phyloP scores from a whole-genome alignment of 192 early-diverging fungal genomes.

The Gamsiella multidivaricata region DNA sequence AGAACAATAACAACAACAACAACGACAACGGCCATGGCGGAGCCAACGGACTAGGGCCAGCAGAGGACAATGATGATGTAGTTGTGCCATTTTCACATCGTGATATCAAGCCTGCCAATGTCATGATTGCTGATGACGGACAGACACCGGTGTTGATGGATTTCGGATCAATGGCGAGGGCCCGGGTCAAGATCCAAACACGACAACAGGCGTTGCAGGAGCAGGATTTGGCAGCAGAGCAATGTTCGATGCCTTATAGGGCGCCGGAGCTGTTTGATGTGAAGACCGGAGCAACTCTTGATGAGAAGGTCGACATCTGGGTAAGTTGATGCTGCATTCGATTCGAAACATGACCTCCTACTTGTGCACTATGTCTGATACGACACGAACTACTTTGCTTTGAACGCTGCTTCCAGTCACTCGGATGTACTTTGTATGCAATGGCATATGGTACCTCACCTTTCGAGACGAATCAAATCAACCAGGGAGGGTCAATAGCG shows the following conservation, averaged over 20 bases:
- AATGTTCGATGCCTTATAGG: constrained; percentile 79
- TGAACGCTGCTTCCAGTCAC: constrained; percentile 44
- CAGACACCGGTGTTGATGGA: constrained; percentile 80
- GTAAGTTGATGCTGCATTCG: constrained; percentile 23
- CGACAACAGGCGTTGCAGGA: constrained; percentile 71
- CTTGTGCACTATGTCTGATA: constrained; percentile 1
- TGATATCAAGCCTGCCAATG: constrained; percentile 83
- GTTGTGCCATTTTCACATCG: constrained; percentile 72
- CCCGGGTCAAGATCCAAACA: constrained; percentile 64
- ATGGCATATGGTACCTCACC: constrained; percentile 77
- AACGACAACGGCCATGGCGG: not conserved
- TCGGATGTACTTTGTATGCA: constrained; percentile 79
- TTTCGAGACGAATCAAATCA: constrained; percentile 73
- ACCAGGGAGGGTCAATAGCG: constrained; percentile 76
- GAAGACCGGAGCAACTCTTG: constrained; percentile 65
- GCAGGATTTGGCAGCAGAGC: constrained; percentile 78
- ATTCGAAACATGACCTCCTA: not conserved
- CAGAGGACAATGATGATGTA: constrained; percentile 39
- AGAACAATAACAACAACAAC: not conserved
- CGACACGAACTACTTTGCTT: not conserved
- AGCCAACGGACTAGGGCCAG: constrained; percentile 12
- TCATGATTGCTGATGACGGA: constrained; percentile 74
- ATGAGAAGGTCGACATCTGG: constrained; percentile 85
- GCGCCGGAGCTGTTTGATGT: constrained; percentile 88
- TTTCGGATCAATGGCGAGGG: constrained; percentile 74